Evolutionary conservation across 1,139 yeast genomes (phyloP), one percentile per base, ranked within the genome.

Genomic region (Meyerozyma carpophila): DNA sequence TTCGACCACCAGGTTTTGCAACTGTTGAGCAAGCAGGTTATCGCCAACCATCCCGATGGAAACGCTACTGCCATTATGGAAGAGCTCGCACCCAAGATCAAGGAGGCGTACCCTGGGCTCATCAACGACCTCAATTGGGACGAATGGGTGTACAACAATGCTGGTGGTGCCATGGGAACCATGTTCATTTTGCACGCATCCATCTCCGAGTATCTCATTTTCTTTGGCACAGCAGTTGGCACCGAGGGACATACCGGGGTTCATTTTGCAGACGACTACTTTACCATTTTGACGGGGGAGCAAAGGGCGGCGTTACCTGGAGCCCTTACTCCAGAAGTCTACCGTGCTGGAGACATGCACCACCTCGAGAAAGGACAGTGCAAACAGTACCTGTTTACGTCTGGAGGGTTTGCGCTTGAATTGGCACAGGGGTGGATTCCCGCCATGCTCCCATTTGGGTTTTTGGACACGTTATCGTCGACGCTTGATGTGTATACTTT

Each of bases 341-440:
- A 87, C 63, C 61, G 62, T 27, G 94, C 98, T 2, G 96, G 95
- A 44, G 87, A 84, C 55, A 81, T 80, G 50, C 95, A 94, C 63
- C 94, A 84, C 60, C 72, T 93, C 59, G 62, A 56, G 31, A 84
- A 80, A 61, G 96, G 97, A 31, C 53, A 65, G 39, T 79, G 80
- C 52, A 89, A 86, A 66, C 98, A 94, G 65, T 93, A 94, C 63
- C 56, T 81, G 31, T 88, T 93, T 95, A 84, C 88, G 1, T 64
- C 78, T 36, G 94, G 84, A 31, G 73, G 88, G 0, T 91, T 82
- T 66, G 97, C 98, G 6, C 71, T 93, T 55, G 98, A 93, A 63
- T 77, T 93, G 58, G 98, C 98, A 7, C 98, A 93, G 70, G 98
- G 98, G 46, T 93, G 96, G 95, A 88, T 93, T 53, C 98, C 98